Base-by-base conservation (phyloP, 345 rosid genomes). In the Acer campestre region DNA sequence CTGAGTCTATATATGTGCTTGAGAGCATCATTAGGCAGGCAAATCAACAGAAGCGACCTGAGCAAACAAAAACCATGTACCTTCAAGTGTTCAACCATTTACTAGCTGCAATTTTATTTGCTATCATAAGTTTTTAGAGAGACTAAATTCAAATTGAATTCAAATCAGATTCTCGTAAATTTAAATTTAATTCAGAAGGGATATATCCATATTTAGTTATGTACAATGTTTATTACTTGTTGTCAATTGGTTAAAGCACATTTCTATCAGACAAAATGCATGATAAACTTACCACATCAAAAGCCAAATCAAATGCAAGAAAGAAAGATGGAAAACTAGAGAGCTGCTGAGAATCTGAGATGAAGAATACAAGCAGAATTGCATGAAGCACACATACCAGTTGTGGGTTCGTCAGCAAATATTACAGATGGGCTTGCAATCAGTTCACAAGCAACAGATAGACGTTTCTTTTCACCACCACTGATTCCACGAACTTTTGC, bases 321-420 rank as follows among this genome's bases (percentile, higher is more conserved):
- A 31, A 65, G 63, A 53, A 56, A 78, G 29, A 40, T 46, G 70
- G 63, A 53, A 56, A 78, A 31, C 38, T 18, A 42, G 46, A 71
- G 42, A 35, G 72, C 61, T 44, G 48, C 7, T 65, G 18, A 79
- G 66, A 63, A 61, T 55, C 7, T 65, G 18, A 77, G 66, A 63
- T 61, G 55, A 25, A 48, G 51, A 68, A 58, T 64, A 75, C 31
- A 38, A 59, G 63, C 67, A 78, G 58, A 56, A 46, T 55, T 61
- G 35, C 56, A 78, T 17, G 40, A 76, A 75, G 78, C 51, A 66
- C 10, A 76, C 77, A 75, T 84, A 93, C 99, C 99, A 12, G 97
- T 96, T 10, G 99, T 93, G 67, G 99, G 99, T 81, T 96, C 99
- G 84, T 92, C 99, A 16, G 98, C 97, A 86, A 92, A 96, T 81